Evolutionary conservation across 768 basidiomycete genomes (phyloP), one percentile per base, ranked within the genome.

Genomic region (Boletus eberwhitei): DNA sequence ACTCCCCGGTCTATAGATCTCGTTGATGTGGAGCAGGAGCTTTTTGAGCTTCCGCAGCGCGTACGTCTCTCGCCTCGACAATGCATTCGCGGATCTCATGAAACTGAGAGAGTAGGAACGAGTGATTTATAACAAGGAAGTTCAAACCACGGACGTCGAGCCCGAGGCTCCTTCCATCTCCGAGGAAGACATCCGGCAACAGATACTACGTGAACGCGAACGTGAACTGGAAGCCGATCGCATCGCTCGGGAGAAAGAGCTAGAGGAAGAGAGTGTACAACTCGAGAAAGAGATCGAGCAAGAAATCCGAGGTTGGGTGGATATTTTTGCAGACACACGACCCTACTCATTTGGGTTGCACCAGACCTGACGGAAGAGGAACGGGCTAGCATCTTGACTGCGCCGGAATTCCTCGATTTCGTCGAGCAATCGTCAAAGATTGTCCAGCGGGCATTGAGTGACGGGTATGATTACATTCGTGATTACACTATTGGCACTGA

Each of bases 341-440:
- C 24, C 62, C 36, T 36, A 29, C 50, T 53, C 34, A 50, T 56
- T 26, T 48, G 29, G 53, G 41, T 37, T 12, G 32, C 22, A 24
- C 13, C 69, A 93, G 97, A 95, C 44, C 73, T 99, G 57, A 82
- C 91, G 1, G 88, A 93, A 55, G 93, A 95, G 55, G 92, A 98
- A 69, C 80, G 89, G 39, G 75, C 82, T 1, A 85, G 83, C 59
- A 90, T 98, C 48, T 78, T 93, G 58, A 75, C 85, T n/a, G 88
- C 88, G 8, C 91, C 94, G 0, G 93, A 94, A 65, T 98, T 98
- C 69, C 73, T 90, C 16, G 89, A 93, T 59, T 99, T 99, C 69
- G 86, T 99, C 16, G 93, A 97, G 67, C 85, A 89, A 62, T 95
- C 93, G 9, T 93, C 91, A 21, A 96, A 96, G 74, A 93, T 98